These are phyloP conservation scores for Fusarium nanum DNA, from an alignment of 2,329 filamentous ascomycete species.

Conservation along the genomic window DNA sequence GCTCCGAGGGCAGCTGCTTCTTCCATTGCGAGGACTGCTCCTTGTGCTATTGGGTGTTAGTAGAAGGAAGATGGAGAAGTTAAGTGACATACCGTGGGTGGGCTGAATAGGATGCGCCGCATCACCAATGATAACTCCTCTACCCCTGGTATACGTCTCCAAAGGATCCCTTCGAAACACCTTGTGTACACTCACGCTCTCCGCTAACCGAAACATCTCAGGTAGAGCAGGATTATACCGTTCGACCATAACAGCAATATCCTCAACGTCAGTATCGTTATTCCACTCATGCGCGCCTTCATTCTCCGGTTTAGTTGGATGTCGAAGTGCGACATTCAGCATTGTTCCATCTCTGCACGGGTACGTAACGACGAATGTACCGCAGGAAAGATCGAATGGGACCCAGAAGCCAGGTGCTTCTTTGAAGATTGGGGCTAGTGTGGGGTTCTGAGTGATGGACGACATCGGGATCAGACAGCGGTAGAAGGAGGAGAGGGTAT, in stretches of 20 bases:
- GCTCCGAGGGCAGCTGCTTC: not conserved
- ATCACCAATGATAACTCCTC: not conserved
- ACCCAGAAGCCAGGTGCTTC: conserved; percentile 10
- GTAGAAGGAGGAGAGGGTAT: conserved; percentile 1
- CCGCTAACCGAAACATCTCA: not conserved
- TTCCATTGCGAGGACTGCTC: not conserved
- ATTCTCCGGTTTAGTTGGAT: not conserved
- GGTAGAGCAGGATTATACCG: not conserved
- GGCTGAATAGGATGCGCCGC: conserved; percentile 9
- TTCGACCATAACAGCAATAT: not conserved
- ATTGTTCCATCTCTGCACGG: not conserved
- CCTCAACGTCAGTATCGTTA: not conserved
- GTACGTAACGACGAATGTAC: not conserved
- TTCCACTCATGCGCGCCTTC: conserved; percentile 2
- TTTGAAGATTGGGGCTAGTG: not conserved
- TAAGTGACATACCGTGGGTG: not conserved
- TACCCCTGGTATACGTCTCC: not conserved
- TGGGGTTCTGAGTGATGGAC: not conserved
- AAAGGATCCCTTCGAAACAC: not conserved
- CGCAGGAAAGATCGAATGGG: not conserved
- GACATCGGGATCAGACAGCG: conserved; percentile 4
- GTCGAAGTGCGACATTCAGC: conserved; percentile 1
- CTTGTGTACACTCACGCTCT: conserved; percentile 9
- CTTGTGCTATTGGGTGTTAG: not conserved
- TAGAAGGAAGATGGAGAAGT: no score